Base-by-base conservation (phyloP, 805 yeast genomes). In the Metschnikowia corniflorae region DNA sequence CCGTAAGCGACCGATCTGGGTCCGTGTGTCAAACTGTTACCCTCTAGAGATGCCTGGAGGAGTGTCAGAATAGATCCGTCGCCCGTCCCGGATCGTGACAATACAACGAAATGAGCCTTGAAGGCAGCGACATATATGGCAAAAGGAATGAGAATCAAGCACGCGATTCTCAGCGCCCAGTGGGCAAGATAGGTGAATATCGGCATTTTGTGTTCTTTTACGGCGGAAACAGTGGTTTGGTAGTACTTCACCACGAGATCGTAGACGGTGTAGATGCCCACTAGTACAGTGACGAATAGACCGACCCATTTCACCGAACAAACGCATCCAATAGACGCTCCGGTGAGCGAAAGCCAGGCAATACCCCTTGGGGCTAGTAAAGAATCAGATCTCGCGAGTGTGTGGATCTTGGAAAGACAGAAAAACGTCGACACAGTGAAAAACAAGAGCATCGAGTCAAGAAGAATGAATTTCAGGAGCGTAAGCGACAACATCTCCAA, bases 301-400 rank as follows among this genome's bases (percentile, higher is more conserved):
- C 95, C 95, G 12, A 85, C 95, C 93, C 89, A 83, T 59, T 85
- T 85, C 7, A 83, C 86, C 28, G 88, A 80, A 50, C 89, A 83
- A 5, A 83, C 94, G 59, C 89, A 83, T 0, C 94, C 95, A 39
- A 85, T 73, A 6, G 84, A 75, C 2, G 79, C 16, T 8, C 94
- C 95, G 1, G 83, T 71, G 2, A 77, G 37, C 4, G 68, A 38
- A 58, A 81, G 61, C 88, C 88, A 82, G 6, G 50, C 39, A 13
- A 71, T 57, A 54, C 83, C 79, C 14, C 47, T 39, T 3, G 25
- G 9, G 0, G 73, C 47, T 37, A 75, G 62, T 32, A 77, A 69
- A 8, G 44, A 29, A 21, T 59, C 50, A 8, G 51, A 43, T 2
- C 53, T 35, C 48, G 77, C 68, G 42, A 76, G 58, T 9, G 57